These are phyloP conservation scores for Nicotiana tomentosiformis DNA, from an alignment of 257 asterid genomes.

Conservation along the genomic window DNA sequence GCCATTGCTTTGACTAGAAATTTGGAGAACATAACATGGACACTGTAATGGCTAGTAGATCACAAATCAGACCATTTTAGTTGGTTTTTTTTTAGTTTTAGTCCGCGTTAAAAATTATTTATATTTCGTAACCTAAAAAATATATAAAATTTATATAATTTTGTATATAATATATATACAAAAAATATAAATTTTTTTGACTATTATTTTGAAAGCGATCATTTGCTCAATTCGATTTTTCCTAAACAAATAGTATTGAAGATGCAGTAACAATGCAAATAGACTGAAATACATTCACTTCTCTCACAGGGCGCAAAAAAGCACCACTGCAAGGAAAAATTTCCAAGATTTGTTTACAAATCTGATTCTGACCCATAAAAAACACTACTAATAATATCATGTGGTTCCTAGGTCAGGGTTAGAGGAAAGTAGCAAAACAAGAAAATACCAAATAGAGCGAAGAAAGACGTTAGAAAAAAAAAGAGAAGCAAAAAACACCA, in stretches of 20 bases:
- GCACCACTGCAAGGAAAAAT: conserved; percentile 34
- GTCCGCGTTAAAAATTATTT: too few relatives aligned
- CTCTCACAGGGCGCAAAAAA: conserved; percentile 21
- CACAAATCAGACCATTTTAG: too few relatives aligned
- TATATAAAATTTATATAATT: too few relatives aligned
- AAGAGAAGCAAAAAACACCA: conserved; percentile 10
- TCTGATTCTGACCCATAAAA: conserved; percentile 25
- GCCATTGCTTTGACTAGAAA: background rate
- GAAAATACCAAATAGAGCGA: background rate
- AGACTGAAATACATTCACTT: background rate
- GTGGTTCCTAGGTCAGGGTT: conserved; percentile 15
- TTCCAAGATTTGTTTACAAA: background rate
- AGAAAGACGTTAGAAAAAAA: conserved; percentile 21
- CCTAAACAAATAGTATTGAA: background rate
- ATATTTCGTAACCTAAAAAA: too few relatives aligned
- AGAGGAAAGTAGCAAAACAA: conserved; percentile 10
- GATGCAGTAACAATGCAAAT: background rate
- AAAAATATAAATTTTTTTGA: too few relatives aligned
- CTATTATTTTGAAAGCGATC: too few relatives aligned
- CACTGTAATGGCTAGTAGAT: background rate
- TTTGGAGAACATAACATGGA: background rate
- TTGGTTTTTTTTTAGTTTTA: too few relatives aligned
- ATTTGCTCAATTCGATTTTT: background rate
- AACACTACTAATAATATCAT: background rate
- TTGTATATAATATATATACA: too few relatives aligned